Evolutionary conservation across 495 filamentous ascomycete genomes (phyloP).

Genomic region (Aspergillus saccharolyticus): DNA sequence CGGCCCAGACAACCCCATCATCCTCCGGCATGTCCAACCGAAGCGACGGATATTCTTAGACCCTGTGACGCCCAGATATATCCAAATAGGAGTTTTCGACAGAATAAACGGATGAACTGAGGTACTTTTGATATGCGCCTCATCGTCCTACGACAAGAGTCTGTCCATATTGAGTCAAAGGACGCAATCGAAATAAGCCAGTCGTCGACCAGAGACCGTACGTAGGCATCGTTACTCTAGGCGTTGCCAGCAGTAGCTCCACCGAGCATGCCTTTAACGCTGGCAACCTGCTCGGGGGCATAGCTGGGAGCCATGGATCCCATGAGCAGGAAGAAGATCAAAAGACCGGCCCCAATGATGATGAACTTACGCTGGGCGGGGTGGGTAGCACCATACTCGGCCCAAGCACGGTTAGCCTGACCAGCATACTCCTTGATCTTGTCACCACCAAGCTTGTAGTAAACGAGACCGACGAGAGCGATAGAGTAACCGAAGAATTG

Average conservation of each 20-base stretch:
- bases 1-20: conserved; percentile 17
- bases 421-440: conserved; percentile 72
- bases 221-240: too few species aligned
- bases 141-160: not conserved
- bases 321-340: conserved; percentile 66
- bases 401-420: conserved; percentile 68
- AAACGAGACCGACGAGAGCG: conserved; percentile 83
- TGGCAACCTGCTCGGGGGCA: conserved; percentile 34
- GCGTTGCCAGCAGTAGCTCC: conserved; percentile 36
- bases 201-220: too few species aligned
- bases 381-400: conserved; percentile 72
- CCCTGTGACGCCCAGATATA: conserved; percentile 5
- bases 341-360: conserved; percentile 56
- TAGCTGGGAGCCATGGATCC: conserved; percentile 52
- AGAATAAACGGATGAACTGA: not conserved
- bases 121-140: not conserved
- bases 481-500: conserved; percentile 96
- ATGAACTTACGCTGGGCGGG: conserved; percentile 74
- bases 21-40: conserved; percentile 3
- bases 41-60: conserved; percentile 15
- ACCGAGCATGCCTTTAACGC: conserved; percentile 41
- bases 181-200: not conserved
- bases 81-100: not conserved
- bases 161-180: not conserved
- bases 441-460: conserved; percentile 94